Percentiles rank a stretch among this genome's conserved stretches.
Evolutionary conservation across 345 rosid species (phyloP).

Genomic region (Salix exigua): DNA sequence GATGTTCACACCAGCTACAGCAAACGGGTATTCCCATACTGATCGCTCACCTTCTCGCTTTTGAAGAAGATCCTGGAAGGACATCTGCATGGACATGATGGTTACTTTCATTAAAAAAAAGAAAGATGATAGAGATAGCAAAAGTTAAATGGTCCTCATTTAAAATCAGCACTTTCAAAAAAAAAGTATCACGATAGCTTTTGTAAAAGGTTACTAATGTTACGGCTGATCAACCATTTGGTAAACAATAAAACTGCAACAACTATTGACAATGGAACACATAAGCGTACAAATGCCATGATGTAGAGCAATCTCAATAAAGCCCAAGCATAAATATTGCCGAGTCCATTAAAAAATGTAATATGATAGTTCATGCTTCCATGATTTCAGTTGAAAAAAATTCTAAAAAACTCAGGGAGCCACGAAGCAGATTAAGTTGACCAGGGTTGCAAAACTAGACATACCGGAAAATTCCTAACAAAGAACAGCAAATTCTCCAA

Average conservation of each 20-base stretch:
- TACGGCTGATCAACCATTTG: not conserved
- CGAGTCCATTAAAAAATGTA: not conserved
- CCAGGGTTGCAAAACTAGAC: constrained; percentile 8
- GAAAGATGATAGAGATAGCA: not conserved
- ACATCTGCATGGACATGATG: constrained; percentile 48
- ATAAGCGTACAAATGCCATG: not conserved
- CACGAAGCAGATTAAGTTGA: not conserved
- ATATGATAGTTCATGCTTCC: not conserved
- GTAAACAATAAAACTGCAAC: not conserved
- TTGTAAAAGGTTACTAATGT: not conserved
- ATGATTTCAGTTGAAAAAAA: not conserved
- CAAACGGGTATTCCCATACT: constrained; percentile 99
- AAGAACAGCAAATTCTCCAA: constrained; percentile 93
- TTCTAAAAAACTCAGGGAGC: not conserved
- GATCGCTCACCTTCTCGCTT: constrained; percentile 92
- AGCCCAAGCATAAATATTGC: not conserved
- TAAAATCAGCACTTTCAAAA: not conserved
- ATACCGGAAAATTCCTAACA: constrained; percentile 79
- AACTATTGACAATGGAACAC: not conserved
- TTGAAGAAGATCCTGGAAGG: constrained; percentile 86
- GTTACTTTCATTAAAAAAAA: not conserved
- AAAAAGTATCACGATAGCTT: not conserved
- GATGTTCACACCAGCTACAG: constrained; percentile 97
- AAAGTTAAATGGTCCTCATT: not conserved
- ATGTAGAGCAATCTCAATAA: not conserved